Evolutionary conservation across 495 filamentous ascomycete species (phyloP), one percentile per base, ranked within the genome.

Genomic region (Penicillium atrosanguineum): DNA sequence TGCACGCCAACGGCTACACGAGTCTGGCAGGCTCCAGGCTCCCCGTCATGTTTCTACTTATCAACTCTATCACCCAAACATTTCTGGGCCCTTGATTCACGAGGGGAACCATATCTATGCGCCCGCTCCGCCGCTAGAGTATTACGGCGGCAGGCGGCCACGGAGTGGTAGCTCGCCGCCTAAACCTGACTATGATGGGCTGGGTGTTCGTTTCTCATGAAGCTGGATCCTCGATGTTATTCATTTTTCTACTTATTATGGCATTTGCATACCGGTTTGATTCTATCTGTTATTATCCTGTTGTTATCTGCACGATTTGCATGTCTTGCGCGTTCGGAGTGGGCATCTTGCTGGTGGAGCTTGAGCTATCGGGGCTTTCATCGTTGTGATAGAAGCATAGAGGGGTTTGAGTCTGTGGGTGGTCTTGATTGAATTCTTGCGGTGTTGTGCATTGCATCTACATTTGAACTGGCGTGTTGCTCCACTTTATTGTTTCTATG

Each of bases 131-230:
- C 51, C 52, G 39, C 39, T 63, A 28, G 64, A 62, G 40, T 50
- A 8, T 62, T 57, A 23, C 23, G 23, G 23, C 19, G 55, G 47
- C 0, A 50, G 54, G 50, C 69, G 61, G 52, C 60, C 61, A 53
- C 64, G 68, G 49, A 75, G 73, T 83, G 83, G 69, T 78, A 88
- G 69, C 78, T 87, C 46, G 74, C 87, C 40, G 72, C 74, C 55
- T 8, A 58, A 46, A 1, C 62, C 67, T 23, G 42, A 57, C 20
- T 65, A 57, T 44, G 57, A 57, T 53, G 61, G 65, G 5, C 36
- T 69, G 14, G 69, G 62, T 19, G 47, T 70, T 41, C 50, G 56
- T 21, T 63, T 59, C n/a, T 46, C 38, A 18, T 40, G n/a, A 40
- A 4, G 16, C 16, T 20, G n/a, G 6, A n/a, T 40, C 16, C 16